phyloP scores from a whole-genome alignment of 192 early-diverging fungal species.

The Phycomyces nitens region DNA sequence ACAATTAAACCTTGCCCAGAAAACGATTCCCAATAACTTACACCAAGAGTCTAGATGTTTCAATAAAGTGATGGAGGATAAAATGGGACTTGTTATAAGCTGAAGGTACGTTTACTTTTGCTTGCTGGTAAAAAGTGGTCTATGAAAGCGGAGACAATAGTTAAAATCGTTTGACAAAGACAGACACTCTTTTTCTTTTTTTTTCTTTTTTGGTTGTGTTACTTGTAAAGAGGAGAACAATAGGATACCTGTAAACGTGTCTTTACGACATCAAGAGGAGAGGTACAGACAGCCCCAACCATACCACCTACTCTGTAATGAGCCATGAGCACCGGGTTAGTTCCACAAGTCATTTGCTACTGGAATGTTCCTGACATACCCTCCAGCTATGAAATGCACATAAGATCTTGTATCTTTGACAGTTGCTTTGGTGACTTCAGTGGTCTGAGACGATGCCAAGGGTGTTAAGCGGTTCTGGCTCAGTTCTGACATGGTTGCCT shows the following conservation, averaged over 20 bases:
- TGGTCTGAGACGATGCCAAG: not conserved
- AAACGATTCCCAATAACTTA: constrained; percentile 35
- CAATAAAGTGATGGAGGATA: constrained; percentile 46
- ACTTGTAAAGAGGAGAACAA: not conserved
- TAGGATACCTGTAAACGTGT: constrained; percentile 81
- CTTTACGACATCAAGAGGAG: constrained; percentile 92
- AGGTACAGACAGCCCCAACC: constrained; percentile 84
- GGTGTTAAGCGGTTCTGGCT: not conserved
- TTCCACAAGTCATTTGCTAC: not conserved
- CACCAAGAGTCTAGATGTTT: constrained; percentile 45
- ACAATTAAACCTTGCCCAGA: too few species aligned
- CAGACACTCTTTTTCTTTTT: too few species aligned
- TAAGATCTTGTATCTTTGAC: constrained; percentile 23
- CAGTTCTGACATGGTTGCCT: not conserved
- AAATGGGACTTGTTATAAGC: constrained; percentile 23
- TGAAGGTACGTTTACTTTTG: not conserved
- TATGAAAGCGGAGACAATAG: not conserved
- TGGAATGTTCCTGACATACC: constrained; percentile 23
- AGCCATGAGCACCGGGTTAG: not conserved
- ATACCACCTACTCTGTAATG: constrained; percentile 60
- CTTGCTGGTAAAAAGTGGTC: constrained; percentile 40
- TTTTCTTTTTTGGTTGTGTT: too few species aligned
- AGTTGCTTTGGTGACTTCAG: not conserved
- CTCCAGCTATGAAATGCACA: constrained; percentile 65
- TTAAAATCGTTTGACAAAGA: not conserved